phyloP scores from a whole-genome alignment of 1,284 basidiomycete species.

The Porodaedalea pini region DNA sequence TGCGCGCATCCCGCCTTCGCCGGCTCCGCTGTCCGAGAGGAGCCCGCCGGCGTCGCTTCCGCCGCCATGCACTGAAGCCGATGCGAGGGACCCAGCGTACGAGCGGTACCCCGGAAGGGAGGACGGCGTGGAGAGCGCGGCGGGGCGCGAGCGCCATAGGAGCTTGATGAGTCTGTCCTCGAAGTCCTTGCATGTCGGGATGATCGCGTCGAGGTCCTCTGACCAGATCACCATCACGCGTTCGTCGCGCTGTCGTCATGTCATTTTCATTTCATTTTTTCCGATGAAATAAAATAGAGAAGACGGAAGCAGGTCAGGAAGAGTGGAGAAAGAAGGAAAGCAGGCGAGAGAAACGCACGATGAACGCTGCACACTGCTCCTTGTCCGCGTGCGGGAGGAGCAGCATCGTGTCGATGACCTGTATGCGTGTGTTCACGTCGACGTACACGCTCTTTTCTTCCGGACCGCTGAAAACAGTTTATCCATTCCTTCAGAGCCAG shows the following conservation, averaged over 20 bases:
- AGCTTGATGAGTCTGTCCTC: conserved; percentile 78
- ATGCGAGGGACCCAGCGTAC: conserved; percentile 3
- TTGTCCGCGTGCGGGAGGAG: conserved; percentile 69
- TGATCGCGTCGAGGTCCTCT: conserved; percentile 67
- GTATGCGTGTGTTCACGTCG: conserved; percentile 50
- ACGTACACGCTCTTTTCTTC: conserved; percentile 22
- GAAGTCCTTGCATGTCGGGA: conserved; percentile 60
- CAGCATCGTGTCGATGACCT: conserved; percentile 61
- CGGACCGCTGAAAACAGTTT: conserved; percentile 8
- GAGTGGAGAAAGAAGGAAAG: neutral
- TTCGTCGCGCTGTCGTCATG: conserved; percentile 77
- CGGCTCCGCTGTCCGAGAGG: neutral
- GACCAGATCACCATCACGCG: conserved; percentile 74
- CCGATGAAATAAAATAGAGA: neutral
- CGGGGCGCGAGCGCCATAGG: conserved; percentile 60
- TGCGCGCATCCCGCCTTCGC: conserved; percentile 2
- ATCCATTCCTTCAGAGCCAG: neutral
- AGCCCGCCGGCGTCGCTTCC: conserved; percentile 3
- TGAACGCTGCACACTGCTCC: conserved; percentile 80
- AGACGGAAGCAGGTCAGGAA: conserved; percentile 4
- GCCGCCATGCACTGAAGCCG: neutral
- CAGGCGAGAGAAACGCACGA: conserved; percentile 42
- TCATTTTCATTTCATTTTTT: too few relatives aligned
- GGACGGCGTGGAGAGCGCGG: conserved; percentile 18
- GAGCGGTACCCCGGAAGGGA: conserved; percentile 2